These are phyloP conservation scores for Eucalyptus sp. DNA, from an alignment of 345 rosid genomes.

Conservation along the genomic window DNA sequence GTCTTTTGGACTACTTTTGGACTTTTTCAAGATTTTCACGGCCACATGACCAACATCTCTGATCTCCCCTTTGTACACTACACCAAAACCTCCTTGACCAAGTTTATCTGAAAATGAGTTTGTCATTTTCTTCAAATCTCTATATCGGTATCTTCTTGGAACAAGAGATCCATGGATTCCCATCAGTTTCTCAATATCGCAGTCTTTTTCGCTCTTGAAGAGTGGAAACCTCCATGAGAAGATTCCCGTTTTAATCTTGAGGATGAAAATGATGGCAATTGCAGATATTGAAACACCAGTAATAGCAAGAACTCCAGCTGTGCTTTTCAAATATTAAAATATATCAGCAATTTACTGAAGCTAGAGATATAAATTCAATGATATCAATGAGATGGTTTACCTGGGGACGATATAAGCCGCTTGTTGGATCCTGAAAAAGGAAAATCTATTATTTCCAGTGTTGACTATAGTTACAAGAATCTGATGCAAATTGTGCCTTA, in stretches of 20 bases:
- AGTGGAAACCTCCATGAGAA: background rate
- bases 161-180: background rate
- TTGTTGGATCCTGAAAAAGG: background rate
- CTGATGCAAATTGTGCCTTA: background rate
- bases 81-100: slow-evolving; percentile 27
- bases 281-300: background rate
- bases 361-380: background rate
- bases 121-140: slow-evolving; percentile 16
- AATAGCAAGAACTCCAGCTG: background rate
- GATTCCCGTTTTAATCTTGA: background rate
- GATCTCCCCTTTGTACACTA: slow-evolving; percentile 14
- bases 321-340: background rate
- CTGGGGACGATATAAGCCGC: background rate
- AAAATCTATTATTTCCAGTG: background rate
- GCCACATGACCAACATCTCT: slow-evolving; percentile 15
- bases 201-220: background rate
- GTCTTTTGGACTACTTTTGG: slow-evolving; percentile 10
- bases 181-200: background rate
- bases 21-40: slow-evolving; percentile 11
- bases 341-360: background rate
- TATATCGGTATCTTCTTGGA: slow-evolving; percentile 7
- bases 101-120: slow-evolving; percentile 11
- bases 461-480: background rate
- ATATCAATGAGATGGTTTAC: background rate
- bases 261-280: background rate